Evolutionary conservation across 768 basidiomycete species (phyloP).

Genomic region (Phlebiopsis flavidoalba): DNA sequence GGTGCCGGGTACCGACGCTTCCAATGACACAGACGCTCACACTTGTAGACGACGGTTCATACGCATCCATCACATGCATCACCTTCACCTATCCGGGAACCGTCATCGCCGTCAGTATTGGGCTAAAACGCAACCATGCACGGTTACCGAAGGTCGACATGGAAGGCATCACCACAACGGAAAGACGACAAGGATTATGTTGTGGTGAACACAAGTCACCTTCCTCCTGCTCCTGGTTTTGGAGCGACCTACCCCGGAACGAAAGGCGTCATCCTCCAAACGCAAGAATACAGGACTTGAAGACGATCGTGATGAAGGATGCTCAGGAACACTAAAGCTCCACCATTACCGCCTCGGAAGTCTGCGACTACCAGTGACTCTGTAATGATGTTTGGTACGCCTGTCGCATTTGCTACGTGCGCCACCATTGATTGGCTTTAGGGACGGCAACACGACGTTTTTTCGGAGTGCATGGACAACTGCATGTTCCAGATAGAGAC

Average conservation of each 20-base stretch:
- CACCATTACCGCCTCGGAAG: conserved; percentile 54
- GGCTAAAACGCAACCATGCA: conserved; percentile 61
- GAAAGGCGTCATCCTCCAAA: conserved; percentile 18
- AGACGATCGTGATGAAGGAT: conserved; percentile 29
- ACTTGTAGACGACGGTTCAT: conserved; percentile 71
- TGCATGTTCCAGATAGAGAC: conserved; percentile 99
- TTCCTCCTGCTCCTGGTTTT: conserved; percentile 20
- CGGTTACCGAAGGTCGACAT: conserved; percentile 30
- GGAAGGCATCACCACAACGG: conserved; percentile 24
- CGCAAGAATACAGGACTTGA: conserved; percentile 7
- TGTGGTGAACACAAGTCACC: conserved; percentile 32
- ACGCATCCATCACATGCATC: conserved; percentile 21
- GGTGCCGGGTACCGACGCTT: conserved; percentile 72
- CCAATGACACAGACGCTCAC: conserved; percentile 88
- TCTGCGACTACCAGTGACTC: conserved; percentile 55
- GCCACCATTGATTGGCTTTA: neutral
- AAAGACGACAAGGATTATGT: conserved; percentile 24
- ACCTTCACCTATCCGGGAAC: conserved; percentile 20
- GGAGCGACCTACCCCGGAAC: conserved; percentile 5
- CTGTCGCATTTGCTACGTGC: neutral
- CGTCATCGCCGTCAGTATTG: conserved; percentile 46
- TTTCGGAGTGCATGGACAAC: conserved; percentile 98
- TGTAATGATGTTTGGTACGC: conserved; percentile 86
- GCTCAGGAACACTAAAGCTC: conserved; percentile 35
- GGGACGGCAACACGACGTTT: conserved; percentile 97